These are phyloP conservation scores for Petunia hybrid DNA, from an alignment of 305 asterid genomes.

Conservation along the genomic window DNA sequence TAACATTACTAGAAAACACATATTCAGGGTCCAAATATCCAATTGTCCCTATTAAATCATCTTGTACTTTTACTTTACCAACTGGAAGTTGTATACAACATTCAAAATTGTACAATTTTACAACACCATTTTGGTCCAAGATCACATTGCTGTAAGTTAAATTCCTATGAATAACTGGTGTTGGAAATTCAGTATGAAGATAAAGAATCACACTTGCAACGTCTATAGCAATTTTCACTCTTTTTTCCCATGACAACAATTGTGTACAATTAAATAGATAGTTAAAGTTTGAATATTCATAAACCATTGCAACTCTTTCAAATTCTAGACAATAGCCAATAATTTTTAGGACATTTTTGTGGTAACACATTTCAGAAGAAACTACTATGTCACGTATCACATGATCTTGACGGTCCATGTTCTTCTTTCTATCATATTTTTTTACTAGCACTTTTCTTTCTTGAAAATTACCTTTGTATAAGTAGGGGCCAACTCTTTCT, in stretches of 20 bases:
- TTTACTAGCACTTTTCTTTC: not conserved
- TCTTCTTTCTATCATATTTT: not conserved
- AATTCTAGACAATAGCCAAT: conserved; percentile 26
- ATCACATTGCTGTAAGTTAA: conserved; percentile 18
- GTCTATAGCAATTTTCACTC: conserved; percentile 26
- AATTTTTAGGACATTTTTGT: conserved; percentile 28
- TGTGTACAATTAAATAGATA: not conserved
- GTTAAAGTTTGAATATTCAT: not conserved
- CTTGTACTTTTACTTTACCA: conserved; percentile 26
- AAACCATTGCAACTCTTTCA: conserved; percentile 20
- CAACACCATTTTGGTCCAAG: conserved; percentile 30
- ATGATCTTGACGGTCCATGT: not conserved
- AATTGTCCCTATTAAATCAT: conserved; percentile 26
- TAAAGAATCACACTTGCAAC: conserved; percentile 26
- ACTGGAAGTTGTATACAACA: conserved; percentile 32
- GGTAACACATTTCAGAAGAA: conserved; percentile 27
- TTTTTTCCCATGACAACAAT: conserved; percentile 20
- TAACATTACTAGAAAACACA: not conserved
- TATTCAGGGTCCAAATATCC: conserved; percentile 31
- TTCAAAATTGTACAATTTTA: conserved; percentile 27
- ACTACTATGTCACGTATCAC: conserved; percentile 17
- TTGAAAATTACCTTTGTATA: conserved; percentile 26
- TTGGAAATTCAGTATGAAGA: conserved; percentile 30
- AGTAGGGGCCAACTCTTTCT: conserved; percentile 16
- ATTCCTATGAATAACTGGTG: conserved; percentile 25